Evolutionary conservation across 371 early-diverging fungal species (phyloP), one percentile per base, ranked within the genome.

Genomic region (Gilbertella persicaria): DNA sequence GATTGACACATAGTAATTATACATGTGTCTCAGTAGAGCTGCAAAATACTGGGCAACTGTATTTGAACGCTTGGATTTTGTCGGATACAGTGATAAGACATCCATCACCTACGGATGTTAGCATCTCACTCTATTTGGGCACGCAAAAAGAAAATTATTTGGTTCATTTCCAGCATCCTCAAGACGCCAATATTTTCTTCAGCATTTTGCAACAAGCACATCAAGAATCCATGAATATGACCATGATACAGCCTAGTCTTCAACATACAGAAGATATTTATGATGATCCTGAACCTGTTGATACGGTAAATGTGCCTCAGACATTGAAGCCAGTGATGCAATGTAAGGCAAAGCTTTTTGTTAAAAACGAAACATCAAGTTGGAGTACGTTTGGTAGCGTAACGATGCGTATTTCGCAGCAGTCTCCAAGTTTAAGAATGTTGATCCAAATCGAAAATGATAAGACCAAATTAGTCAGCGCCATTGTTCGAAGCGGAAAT

Each of bases 1-100:
- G 64, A 29, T 45, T 65, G 14, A 67, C 77, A 2, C 55, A 64
- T 8, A 59, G 43, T 17, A 67, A 69, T 17, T 69, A 71, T 13
- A 51, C 66, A 0, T 71, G 71, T 58, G 60, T 77, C 14, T 47
- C 77, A 6, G 60, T 77, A 0, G 59, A 71, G 23, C 49, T 77
- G 8, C 62, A 69, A 29, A 52, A 55, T 5, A 66, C 59, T 0
- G 61, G 64, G 1, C 63, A 73, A 16, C 48, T 77, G 16, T 77
- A 77, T 45, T 44, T 77, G 41, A 77, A 73, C 17, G 77, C 77
- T 2, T 77, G 77, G 77, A 67, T 77, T 17, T 25, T 67, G 4
- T 62, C 73, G 8, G 71, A 43, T 13, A 77, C 66, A 1, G 63
- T 58, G 4, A 58, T 65, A 16, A 48, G 67, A 7, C 64, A 62